These are phyloP conservation scores for Candida quercuum DNA, from an alignment of 805 yeast species.

Conservation along the genomic window DNA sequence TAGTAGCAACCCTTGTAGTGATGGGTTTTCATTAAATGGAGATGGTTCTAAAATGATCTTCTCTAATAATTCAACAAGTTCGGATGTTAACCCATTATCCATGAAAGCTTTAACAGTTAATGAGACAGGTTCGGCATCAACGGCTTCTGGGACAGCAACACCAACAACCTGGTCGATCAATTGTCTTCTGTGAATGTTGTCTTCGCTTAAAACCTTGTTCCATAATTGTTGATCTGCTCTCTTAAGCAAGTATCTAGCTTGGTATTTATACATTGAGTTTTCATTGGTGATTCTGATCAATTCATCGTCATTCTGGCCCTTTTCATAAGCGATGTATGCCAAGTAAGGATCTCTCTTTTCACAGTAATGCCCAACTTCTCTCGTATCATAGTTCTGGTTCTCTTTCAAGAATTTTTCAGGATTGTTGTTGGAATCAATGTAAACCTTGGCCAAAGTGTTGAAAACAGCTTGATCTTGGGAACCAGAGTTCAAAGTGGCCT, in stretches of 20 bases:
- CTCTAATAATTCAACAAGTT: constrained; percentile 89
- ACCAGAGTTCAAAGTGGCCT: constrained; percentile 79
- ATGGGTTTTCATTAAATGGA: constrained; percentile 92
- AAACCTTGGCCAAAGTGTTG: constrained; percentile 94
- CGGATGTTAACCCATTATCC: constrained; percentile 90
- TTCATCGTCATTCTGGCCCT: constrained; percentile 89
- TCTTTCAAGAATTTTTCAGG: constrained; percentile 96
- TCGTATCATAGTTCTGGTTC: constrained; percentile 85
- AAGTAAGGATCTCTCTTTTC: constrained; percentile 98
- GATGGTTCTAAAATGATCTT: constrained; percentile 96
- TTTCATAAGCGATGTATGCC: constrained; percentile 96
- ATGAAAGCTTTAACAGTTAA: constrained; percentile 92
- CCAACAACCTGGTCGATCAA: constrained; percentile 92
- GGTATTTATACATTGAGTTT: constrained; percentile 96
- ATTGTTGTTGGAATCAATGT: constrained; percentile 94
- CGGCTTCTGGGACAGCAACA: constrained; percentile 91
- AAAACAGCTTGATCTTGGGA: constrained; percentile 85
- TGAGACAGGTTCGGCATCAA: constrained; percentile 90
- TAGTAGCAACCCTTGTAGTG: constrained; percentile 87
- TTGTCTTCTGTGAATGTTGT: constrained; percentile 84
- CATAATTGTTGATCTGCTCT: constrained; percentile 86
- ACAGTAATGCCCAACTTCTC: constrained; percentile 95
- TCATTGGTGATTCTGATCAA: constrained; percentile 90
- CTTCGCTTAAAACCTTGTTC: constrained; percentile 69
- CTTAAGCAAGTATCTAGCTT: constrained; percentile 89